Evolutionary conservation across 23 red algal species (phyloP).

Genomic region (Pyropia yezoensis): DNA sequence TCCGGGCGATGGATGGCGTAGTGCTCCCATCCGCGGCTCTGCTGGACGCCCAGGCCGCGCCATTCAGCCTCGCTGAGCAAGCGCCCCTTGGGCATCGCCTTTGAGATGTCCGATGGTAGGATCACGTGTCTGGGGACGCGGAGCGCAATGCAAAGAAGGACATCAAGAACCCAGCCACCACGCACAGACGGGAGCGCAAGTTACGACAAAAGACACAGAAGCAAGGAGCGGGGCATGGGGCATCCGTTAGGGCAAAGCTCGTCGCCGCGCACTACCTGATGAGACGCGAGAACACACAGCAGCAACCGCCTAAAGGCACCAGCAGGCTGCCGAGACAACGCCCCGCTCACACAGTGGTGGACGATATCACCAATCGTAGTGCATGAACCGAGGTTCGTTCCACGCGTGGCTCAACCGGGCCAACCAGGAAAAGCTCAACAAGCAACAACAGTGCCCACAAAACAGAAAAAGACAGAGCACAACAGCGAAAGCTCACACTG

Average conservation of each 20-base stretch:
- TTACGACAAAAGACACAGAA: no score
- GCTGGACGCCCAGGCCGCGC: conserved; percentile 93
- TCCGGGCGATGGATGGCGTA: conserved; percentile 99
- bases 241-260: no score
- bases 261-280: no score
- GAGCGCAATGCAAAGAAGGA: neutral
- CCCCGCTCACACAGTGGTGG: no score
- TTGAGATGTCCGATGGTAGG: conserved; percentile 83
- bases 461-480: neutral
- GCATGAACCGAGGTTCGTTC: no score
- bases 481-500: neutral
- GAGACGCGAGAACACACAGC: no score
- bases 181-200: neutral
- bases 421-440: neutral
- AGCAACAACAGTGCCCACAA: neutral
- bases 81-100: conserved; percentile 76
- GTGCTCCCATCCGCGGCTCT: conserved; percentile 96
- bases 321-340: no score
- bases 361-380: no score
- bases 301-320: no score
- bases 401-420: neutral
- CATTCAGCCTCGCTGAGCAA: conserved; percentile 88
- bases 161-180: neutral
- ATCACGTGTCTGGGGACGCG: conserved; percentile 77
- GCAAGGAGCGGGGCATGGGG: no score